Evolutionary conservation across 345 rosid genomes (phyloP).

Genomic region (Populus simonii): DNA sequence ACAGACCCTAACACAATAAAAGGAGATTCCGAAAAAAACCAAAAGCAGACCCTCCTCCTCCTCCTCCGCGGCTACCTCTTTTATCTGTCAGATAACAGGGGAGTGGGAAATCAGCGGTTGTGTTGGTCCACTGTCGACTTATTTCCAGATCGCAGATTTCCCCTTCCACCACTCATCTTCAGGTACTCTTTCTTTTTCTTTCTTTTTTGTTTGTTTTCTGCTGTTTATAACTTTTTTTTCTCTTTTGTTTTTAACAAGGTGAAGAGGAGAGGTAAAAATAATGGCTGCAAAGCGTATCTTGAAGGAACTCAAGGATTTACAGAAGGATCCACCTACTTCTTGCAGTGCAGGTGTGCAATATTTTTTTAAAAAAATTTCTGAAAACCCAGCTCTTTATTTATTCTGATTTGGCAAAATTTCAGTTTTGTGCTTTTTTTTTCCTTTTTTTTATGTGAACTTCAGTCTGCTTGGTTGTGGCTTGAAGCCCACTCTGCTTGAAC

Average conservation of each 20-base stretch:
- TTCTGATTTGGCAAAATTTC: background rate
- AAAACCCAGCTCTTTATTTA: background rate
- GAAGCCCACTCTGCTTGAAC: background rate
- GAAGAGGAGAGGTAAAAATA: background rate
- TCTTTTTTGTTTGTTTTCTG: background rate
- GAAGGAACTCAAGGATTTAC: slow-evolving; percentile 50
- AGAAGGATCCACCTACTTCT: slow-evolving; percentile 48
- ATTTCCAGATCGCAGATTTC: slow-evolving; percentile 1
- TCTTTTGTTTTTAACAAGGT: background rate
- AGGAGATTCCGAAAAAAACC: background rate
- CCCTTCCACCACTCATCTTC: background rate
- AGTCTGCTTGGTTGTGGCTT: background rate
- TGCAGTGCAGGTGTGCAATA: slow-evolving; percentile 39
- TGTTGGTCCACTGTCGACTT: slow-evolving; percentile 8
- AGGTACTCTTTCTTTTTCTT: background rate
- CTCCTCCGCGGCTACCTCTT: background rate
- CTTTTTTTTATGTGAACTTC: background rate
- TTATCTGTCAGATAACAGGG: background rate
- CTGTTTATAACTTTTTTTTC: background rate
- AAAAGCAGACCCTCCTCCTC: background rate
- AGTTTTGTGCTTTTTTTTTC: background rate
- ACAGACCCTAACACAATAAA: background rate
- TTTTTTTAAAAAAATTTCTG: background rate
- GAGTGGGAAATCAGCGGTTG: slow-evolving; percentile 7
- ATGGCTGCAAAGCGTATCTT: slow-evolving; percentile 50